These are phyloP conservation scores for Actinidia arguta DNA, from an alignment of 179 eudicot genomes.

Conservation along the genomic window DNA sequence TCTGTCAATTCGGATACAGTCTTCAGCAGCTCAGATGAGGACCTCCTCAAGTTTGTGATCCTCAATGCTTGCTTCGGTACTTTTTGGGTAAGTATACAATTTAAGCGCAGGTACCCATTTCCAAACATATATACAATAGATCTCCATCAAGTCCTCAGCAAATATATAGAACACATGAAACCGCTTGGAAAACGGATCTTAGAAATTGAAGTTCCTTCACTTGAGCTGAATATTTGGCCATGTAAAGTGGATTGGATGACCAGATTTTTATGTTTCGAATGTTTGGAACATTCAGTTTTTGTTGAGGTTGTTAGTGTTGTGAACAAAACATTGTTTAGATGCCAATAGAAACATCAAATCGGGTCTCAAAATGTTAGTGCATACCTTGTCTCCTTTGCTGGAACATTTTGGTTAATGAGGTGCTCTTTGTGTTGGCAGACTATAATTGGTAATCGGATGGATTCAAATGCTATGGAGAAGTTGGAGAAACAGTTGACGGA, in stretches of 20 bases:
- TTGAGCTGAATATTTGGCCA: neutral
- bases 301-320: neutral
- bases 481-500: constrained; percentile 52
- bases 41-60: constrained; percentile 50
- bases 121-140: neutral
- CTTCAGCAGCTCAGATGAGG: constrained; percentile 54
- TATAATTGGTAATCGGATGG: constrained; percentile 63
- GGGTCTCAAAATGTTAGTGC: neutral
- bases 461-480: constrained; percentile 38
- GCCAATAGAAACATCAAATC: neutral
- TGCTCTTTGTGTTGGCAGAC: constrained; percentile 45
- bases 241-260: neutral
- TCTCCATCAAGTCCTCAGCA: neutral
- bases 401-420: neutral
- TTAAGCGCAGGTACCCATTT: no score
- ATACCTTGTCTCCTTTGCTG: neutral
- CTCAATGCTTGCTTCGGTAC: constrained; percentile 67
- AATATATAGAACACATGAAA: no score
- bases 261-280: neutral
- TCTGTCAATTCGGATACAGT: constrained; percentile 43
- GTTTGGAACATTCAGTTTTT: neutral
- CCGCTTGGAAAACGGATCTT: no score
- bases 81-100: constrained; percentile 56
- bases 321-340: neutral
- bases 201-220: neutral